Percentiles rank a stretch among this genome's conserved stretches.
These are phyloP conservation scores for Chernovozyma sophiae-reginae DNA, from an alignment of 1,139 yeast species.

Conservation along the genomic window DNA sequence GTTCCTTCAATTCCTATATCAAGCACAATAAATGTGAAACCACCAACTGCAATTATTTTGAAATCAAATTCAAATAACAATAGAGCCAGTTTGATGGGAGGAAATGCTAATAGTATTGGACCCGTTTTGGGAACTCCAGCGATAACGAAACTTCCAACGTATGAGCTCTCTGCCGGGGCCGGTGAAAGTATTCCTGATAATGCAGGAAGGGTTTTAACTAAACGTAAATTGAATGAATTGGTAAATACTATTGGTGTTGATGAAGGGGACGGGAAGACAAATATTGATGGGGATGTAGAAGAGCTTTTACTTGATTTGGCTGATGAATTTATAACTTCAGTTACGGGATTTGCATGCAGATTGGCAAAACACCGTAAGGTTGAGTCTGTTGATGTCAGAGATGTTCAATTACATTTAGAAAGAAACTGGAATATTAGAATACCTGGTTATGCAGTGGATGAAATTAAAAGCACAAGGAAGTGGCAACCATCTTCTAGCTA, in stretches of 20 bases:
- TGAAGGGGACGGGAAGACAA: constrained; percentile 84
- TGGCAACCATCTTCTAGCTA: constrained; percentile 74
- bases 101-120: constrained; percentile 67
- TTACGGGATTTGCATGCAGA: constrained; percentile 89
- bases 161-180: constrained; percentile 53
- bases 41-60: constrained; percentile 14
- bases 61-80: constrained; percentile 41
- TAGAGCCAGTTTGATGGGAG: constrained; percentile 83
- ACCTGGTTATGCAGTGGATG: constrained; percentile 92
- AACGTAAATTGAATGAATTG: constrained; percentile 81
- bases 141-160: constrained; percentile 68
- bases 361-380: constrained; percentile 91
- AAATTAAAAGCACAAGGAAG: constrained; percentile 77
- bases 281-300: constrained; percentile 95
- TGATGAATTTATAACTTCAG: constrained; percentile 89
- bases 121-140: constrained; percentile 71
- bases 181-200: constrained; percentile 37
- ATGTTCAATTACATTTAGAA: constrained; percentile 87
- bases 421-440: constrained; percentile 93
- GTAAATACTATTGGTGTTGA: constrained; percentile 79
- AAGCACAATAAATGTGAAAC: constrained; percentile 46
- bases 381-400: constrained; percentile 84
- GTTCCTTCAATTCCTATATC: constrained; percentile 60
- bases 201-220: constrained; percentile 80
- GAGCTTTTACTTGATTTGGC: constrained; percentile 87